These are phyloP conservation scores for Xylaria sp. DNA, from an alignment of 495 filamentous ascomycete species.

Conservation along the genomic window DNA sequence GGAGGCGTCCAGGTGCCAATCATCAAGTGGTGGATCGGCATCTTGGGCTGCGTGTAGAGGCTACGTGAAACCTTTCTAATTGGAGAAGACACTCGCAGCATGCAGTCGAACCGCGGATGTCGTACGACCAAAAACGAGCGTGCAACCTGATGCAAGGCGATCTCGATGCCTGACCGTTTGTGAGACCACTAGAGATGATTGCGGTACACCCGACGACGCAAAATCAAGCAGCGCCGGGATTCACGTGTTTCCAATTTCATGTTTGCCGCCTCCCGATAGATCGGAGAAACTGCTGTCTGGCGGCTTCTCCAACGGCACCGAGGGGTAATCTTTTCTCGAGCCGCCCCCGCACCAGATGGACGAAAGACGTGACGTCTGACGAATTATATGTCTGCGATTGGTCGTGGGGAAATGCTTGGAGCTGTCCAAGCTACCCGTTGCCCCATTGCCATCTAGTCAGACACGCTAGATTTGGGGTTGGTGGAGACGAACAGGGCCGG, in stretches of 20 bases:
- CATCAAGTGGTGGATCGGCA: constrained; percentile 83
- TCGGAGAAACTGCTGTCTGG: neutral
- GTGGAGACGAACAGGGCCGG: constrained; percentile 21
- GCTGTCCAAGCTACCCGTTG: constrained; percentile 2
- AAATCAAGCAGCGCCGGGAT: constrained; percentile 1
- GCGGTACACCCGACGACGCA: constrained; percentile 2
- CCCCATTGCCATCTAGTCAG: constrained; percentile 1
- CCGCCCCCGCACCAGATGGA: constrained; percentile 13
- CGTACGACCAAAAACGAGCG: neutral
- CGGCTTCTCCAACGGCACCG: constrained; percentile 30
- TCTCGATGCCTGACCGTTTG: constrained; percentile 8
- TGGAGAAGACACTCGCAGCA: constrained; percentile 10
- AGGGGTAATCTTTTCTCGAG: constrained; percentile 4
- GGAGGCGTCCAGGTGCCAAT: constrained; percentile 84
- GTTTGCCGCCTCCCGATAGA: neutral
- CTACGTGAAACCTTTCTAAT: neutral
- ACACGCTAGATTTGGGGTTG: constrained; percentile 7
- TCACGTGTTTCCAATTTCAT: neutral
- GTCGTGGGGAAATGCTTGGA: constrained; percentile 8
- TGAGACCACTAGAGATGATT: neutral
- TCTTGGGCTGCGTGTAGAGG: constrained; percentile 34
- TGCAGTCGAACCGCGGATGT: constrained; percentile 12
- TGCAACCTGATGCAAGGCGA: constrained; percentile 1
- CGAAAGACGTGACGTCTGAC: constrained; percentile 13
- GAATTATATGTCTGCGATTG: constrained; percentile 14